These are phyloP conservation scores for Xylariaceae sp. DNA, from an alignment of 2,329 filamentous ascomycete genomes.

Conservation along the genomic window DNA sequence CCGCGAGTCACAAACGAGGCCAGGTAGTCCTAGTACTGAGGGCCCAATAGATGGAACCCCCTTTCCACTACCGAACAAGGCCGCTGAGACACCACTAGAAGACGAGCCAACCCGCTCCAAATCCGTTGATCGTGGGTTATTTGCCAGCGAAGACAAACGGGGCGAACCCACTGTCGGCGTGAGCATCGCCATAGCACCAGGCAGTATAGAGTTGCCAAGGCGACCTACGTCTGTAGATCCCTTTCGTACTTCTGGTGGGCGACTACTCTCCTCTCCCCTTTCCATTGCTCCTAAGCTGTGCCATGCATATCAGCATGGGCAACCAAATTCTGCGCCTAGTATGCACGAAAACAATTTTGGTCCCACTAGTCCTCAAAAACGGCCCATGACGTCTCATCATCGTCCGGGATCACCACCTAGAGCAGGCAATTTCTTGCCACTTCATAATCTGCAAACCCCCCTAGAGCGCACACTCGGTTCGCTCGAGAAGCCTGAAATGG, in stretches of 20 bases:
- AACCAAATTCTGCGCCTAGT: conserved; percentile 43
- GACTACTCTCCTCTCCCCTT: conserved; percentile 34
- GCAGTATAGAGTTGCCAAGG: conserved; percentile 50
- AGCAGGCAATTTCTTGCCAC: conserved; percentile 36
- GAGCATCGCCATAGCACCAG: conserved; percentile 58
- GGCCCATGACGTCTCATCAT: conserved; percentile 46
- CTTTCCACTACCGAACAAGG: conserved; percentile 42
- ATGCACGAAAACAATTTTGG: conserved; percentile 36
- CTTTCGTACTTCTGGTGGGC: conserved; percentile 23
- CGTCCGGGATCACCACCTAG: conserved; percentile 35
- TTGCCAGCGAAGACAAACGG: conserved; percentile 60
- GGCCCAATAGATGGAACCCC: conserved; percentile 32
- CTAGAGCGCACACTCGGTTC: conserved; percentile 31
- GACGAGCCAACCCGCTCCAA: conserved; percentile 53
- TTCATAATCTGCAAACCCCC: no score
- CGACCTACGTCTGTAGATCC: conserved; percentile 46
- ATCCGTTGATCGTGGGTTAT: conserved; percentile 61
- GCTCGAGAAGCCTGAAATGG: conserved; percentile 33
- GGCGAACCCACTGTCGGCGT: conserved; percentile 60
- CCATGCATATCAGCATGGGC: conserved; percentile 39
- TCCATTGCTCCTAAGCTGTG: conserved; percentile 38
- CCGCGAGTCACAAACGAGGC: conserved; percentile 32
- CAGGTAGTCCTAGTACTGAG: conserved; percentile 37
- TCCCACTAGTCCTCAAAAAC: conserved; percentile 37
- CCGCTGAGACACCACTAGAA: conserved; percentile 36